Percentiles rank a stretch among this genome's conserved stretches.
Evolutionary conservation across 2,329 filamentous ascomycete species (phyloP).

Genomic region (Dissoconium aciculare): DNA sequence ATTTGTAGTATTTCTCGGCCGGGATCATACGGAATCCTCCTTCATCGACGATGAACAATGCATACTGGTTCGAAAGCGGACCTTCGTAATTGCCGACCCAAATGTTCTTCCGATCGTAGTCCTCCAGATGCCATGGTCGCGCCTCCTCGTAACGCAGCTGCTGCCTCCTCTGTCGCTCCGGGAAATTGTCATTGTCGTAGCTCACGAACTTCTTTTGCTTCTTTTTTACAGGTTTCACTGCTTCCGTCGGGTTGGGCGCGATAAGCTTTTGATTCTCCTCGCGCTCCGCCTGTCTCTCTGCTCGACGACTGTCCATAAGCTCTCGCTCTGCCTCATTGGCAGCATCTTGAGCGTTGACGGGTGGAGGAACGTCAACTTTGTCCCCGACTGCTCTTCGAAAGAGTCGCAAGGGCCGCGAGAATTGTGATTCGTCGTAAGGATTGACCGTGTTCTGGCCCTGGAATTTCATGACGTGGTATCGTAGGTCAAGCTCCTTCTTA

Average conservation of each 20-base stretch:
- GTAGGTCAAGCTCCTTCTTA: slow-evolving; percentile 61
- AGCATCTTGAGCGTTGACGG: slow-evolving; percentile 16
- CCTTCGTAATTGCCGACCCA: slow-evolving; percentile 89
- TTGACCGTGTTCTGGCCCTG: slow-evolving; percentile 35
- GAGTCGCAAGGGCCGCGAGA: slow-evolving; percentile 73
- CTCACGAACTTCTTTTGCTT: slow-evolving; percentile 71
- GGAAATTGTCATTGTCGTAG: slow-evolving; percentile 61
- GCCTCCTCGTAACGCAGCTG: slow-evolving; percentile 78
- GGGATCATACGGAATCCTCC: slow-evolving; percentile 70
- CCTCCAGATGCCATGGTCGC: slow-evolving; percentile 89
- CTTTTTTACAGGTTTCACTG: slow-evolving; percentile 39
- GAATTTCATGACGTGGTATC: slow-evolving; percentile 79
- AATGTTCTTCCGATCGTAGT: slow-evolving; percentile 86
- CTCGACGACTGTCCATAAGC: slow-evolving; percentile 43
- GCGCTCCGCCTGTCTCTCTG: slow-evolving; percentile 70
- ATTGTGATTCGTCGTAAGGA: slow-evolving; percentile 63
- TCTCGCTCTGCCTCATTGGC: slow-evolving; percentile 53
- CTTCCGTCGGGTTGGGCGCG: slow-evolving; percentile 57
- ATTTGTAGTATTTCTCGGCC: slow-evolving; percentile 89
- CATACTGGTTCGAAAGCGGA: slow-evolving; percentile 65
- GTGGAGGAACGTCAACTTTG: slow-evolving; percentile 29
- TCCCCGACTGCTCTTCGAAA: slow-evolving; percentile 76
- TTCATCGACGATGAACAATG: slow-evolving; percentile 59
- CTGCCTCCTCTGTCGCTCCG: slow-evolving; percentile 52
- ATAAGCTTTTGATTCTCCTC: slow-evolving; percentile 86